Evolutionary conservation across 2,329 filamentous ascomycete species (phyloP), one percentile per base, ranked within the genome.

Genomic region (Tolypocladium sp.): DNA sequence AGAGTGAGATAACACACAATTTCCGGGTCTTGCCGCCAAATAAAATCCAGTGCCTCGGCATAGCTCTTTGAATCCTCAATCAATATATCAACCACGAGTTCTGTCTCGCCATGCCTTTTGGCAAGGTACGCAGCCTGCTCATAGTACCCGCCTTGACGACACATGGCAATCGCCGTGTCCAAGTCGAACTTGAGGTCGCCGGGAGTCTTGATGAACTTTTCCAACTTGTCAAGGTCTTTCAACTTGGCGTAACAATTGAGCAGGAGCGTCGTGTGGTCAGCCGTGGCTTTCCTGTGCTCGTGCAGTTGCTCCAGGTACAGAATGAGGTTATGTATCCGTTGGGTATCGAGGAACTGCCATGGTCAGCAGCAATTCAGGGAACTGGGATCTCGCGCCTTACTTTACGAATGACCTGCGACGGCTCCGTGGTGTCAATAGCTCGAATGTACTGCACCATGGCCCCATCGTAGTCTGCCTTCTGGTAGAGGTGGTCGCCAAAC

Each of bases 361-460:
- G 20, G 63, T 75, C 63, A 79, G 71, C 15, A 30, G 25, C 25
- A 25, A 46, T 10, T 3, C 8, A 1, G 2, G n/a, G 33, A 15
- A 20, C 25, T 0, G 8, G 15, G n/a, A 13, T 35, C 3, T 17
- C 15, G 5, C 17, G 12, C 22, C 66, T 57, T 69, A 90, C 89
- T 78, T 96, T 97, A 66, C 93, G 84, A 68, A 97, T 97, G 54
- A 97, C 91, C 69, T 97, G 93, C 2, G 93, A 97, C 8, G 93
- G 93, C 68, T 97, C 93, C 0, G 93, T 97, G 60, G 91, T 94
- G 69, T 97, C 92, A 61, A 99, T 97, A 0, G 95, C 93, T 66
- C 91, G 89, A 62, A 99, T 86, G 70, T 99, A 99, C 72, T 97
- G 94, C 67, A 95, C 89, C 95, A 99, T 99, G n/a, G 95, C 92